phyloP scores from a whole-genome alignment of 805 yeast species.

The Alloascoidea hylecoeti region DNA sequence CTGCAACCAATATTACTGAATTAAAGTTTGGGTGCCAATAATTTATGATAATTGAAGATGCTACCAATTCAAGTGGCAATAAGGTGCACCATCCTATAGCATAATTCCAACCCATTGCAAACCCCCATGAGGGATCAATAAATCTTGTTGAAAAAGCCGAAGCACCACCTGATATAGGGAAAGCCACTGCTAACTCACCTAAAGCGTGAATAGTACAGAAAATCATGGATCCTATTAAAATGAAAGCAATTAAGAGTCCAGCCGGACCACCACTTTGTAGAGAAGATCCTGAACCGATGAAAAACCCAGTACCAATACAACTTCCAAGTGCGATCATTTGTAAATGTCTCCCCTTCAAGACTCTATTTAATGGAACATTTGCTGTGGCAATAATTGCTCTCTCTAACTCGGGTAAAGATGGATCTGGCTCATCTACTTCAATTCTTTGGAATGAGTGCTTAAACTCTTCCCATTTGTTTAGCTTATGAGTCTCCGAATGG shows the following conservation, averaged over 20 bases:
- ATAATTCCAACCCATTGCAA: conserved; percentile 38
- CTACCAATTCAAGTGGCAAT: conserved; percentile 46
- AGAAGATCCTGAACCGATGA: conserved; percentile 41
- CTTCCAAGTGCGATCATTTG: conserved; percentile 61
- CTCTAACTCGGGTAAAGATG: neutral
- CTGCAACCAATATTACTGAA: conserved; percentile 35
- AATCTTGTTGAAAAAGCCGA: conserved; percentile 43
- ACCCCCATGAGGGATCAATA: conserved; percentile 41
- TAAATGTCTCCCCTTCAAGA: conserved; percentile 29
- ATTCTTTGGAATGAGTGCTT: neutral
- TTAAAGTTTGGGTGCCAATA: conserved; percentile 34
- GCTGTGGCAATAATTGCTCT: conserved; percentile 1
- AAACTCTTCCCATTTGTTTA: neutral
- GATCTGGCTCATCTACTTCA: neutral
- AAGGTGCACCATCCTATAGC: conserved; percentile 42
- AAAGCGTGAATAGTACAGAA: conserved; percentile 46
- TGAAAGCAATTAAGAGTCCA: conserved; percentile 38
- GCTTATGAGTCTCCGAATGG: neutral
- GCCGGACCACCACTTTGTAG: conserved; percentile 22
- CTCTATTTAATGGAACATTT: neutral
- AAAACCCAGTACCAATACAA: conserved; percentile 52
- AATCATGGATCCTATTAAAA: conserved; percentile 41
- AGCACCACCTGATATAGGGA: conserved; percentile 47
- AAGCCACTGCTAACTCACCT: conserved; percentile 55
- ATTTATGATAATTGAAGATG: conserved; percentile 40